Conservation (phyloP, 208 protist species). For the Acanthamoeba triangularis region DNA sequence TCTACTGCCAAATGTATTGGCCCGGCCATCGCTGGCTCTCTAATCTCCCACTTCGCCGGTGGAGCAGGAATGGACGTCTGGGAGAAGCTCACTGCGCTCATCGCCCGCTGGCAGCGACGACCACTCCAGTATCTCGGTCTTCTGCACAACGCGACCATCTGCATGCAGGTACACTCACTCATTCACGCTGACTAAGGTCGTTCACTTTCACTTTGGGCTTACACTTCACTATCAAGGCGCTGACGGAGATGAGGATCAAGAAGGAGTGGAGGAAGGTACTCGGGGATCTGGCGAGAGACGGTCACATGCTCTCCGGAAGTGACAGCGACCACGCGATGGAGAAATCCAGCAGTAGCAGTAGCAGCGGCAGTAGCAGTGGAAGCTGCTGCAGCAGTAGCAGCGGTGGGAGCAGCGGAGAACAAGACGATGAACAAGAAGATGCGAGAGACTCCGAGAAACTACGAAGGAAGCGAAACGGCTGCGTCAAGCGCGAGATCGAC, state of each 20-base stretch:
- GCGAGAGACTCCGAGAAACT: too few relatives aligned
- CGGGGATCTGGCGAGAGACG: background rate
- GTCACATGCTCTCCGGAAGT: too few relatives aligned
- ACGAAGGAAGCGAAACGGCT: background rate
- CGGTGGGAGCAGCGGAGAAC: background rate
- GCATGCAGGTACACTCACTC: background rate
- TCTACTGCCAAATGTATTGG: background rate
- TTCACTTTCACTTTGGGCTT: too few relatives aligned
- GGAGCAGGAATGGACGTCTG: background rate
- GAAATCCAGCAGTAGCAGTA: too few relatives aligned
- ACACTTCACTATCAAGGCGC: background rate
- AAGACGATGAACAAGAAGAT: too few relatives aligned
- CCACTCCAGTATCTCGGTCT: background rate
- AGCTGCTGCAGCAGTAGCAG: too few relatives aligned
- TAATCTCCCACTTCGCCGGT: background rate
- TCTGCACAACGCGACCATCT: background rate
- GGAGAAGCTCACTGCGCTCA: background rate
- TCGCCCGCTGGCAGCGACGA: background rate
- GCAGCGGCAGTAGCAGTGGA: too few relatives aligned
- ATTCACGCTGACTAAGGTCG: too few relatives aligned
- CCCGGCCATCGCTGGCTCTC: background rate
- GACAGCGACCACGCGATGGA: too few relatives aligned
- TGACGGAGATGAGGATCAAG: background rate
- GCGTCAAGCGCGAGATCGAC: background rate
- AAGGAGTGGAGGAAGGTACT: background rate